Evolutionary conservation across 305 asterid genomes (phyloP).

Genomic region (Fraxinus baroniana): DNA sequence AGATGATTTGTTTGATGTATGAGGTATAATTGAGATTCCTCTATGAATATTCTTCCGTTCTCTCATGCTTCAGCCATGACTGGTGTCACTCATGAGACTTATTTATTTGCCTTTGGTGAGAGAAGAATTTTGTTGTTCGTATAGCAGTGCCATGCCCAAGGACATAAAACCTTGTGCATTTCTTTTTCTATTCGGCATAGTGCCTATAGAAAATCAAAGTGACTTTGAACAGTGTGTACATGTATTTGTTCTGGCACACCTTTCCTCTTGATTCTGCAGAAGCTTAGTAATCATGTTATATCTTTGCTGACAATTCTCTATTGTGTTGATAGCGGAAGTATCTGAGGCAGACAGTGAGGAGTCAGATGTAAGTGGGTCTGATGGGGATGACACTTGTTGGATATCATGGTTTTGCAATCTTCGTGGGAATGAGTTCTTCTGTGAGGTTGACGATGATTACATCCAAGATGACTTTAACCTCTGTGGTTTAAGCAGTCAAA

Average conservation of each 20-base stretch:
- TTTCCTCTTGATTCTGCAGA: neutral
- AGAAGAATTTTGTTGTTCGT: neutral
- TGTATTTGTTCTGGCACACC: neutral
- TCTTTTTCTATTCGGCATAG: neutral
- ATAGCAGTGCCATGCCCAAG: neutral
- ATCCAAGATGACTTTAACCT: constrained; percentile 63
- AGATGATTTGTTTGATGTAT: neutral
- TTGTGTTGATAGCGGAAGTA: constrained; percentile 35
- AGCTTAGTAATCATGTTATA: neutral
- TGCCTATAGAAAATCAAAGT: neutral
- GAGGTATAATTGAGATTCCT: neutral
- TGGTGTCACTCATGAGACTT: neutral
- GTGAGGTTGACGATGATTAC: constrained; percentile 60
- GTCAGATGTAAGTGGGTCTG: constrained; percentile 59
- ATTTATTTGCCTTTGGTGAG: neutral
- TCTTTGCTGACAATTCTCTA: constrained; percentile 3
- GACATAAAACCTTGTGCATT: neutral
- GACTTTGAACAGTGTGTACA: neutral
- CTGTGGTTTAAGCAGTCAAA: constrained; percentile 52
- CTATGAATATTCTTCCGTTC: neutral
- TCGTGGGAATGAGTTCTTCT: constrained; percentile 63
- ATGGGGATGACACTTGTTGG: constrained; percentile 62
- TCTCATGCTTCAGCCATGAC: neutral
- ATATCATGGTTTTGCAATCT: constrained; percentile 60
- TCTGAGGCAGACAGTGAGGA: constrained; percentile 65